A percentile compares a stretch with the other conserved stretches of the same genome.
These are phyloP conservation scores for Lumnitzera littorea DNA, from an alignment of 345 rosid species.

Conservation along the genomic window DNA sequence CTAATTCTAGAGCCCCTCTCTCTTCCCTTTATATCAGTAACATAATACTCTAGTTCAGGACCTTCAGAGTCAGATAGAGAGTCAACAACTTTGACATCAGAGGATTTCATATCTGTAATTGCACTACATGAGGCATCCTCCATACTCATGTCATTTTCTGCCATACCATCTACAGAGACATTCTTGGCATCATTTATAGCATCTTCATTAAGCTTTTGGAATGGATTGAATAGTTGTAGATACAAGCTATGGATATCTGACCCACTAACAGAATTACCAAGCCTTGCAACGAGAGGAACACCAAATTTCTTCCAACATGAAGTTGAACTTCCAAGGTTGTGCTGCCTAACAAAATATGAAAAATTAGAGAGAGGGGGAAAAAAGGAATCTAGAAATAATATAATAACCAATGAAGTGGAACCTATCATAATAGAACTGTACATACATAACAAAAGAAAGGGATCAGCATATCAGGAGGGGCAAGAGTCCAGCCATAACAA, in stretches of 20 bases:
- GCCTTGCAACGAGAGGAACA: constrained; percentile 77
- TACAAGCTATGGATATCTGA: constrained; percentile 50
- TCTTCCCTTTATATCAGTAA: constrained; percentile 63
- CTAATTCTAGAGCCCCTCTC: constrained; percentile 38
- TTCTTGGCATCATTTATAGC: constrained; percentile 16
- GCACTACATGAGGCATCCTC: constrained; percentile 24
- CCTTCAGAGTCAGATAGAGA: constrained; percentile 45
- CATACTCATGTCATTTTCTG: constrained; percentile 31
- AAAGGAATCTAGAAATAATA: neutral
- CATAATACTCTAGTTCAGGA: constrained; percentile 51
- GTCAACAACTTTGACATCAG: constrained; percentile 28
- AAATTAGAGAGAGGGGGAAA: neutral
- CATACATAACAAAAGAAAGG: no score
- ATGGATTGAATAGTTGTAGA: constrained; percentile 54
- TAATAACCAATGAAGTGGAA: no score
- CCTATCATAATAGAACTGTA: no score
- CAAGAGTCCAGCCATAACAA: no score
- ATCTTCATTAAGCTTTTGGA: constrained; percentile 35
- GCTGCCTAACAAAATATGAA: constrained; percentile 47
- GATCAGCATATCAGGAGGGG: no score
- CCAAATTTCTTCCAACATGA: constrained; percentile 60
- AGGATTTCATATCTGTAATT: constrained; percentile 23
- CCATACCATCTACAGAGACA: constrained; percentile 22
- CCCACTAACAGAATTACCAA: constrained; percentile 42
- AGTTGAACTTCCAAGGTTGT: constrained; percentile 47